A percentile compares a stretch with the other conserved stretches of the same genome.
Evolutionary conservation across 768 basidiomycete species (phyloP).

Genomic region (Sarcomyxa edulis): DNA sequence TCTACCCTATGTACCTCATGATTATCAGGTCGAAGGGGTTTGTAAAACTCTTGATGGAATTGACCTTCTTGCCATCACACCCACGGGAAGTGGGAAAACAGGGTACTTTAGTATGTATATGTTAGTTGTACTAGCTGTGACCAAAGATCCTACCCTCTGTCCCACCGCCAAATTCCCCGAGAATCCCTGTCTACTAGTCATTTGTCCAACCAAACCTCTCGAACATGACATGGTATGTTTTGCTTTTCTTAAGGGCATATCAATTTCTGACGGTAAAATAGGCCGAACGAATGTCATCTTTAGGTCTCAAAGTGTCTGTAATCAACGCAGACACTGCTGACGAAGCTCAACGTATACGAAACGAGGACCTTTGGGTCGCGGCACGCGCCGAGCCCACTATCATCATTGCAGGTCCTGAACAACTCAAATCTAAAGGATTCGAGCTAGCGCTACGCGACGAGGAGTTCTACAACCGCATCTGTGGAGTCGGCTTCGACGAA

Average conservation of each 20-base stretch:
- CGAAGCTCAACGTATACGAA: not conserved
- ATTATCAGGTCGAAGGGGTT: slow-evolving; percentile 15
- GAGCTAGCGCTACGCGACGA: slow-evolving; percentile 10
- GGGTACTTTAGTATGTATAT: slow-evolving; percentile 3
- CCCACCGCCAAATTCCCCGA: slow-evolving; percentile 8
- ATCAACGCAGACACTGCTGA: slow-evolving; percentile 14
- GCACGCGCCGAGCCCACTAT: slow-evolving; percentile 13
- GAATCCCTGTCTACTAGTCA: slow-evolving; percentile 13
- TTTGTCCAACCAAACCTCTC: slow-evolving; percentile 18
- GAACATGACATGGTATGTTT: slow-evolving; percentile 18
- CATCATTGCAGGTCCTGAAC: slow-evolving; percentile 18
- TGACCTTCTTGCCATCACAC: slow-evolving; percentile 3
- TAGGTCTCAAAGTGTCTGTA: slow-evolving; percentile 12
- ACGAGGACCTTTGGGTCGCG: slow-evolving; percentile 11
- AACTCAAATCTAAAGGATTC: slow-evolving; percentile 15
- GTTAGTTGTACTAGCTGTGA: not conserved
- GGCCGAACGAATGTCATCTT: not conserved
- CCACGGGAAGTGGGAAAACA: slow-evolving; percentile 3
- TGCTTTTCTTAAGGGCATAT: not conserved
- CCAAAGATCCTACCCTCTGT: not conserved
- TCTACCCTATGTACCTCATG: slow-evolving; percentile 12
- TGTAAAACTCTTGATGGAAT: slow-evolving; percentile 8
- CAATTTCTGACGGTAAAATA: not conserved
- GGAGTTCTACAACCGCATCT: slow-evolving; percentile 14
- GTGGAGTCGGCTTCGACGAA: slow-evolving; percentile 20